Evolutionary conservation across 2,329 filamentous ascomycete genomes (phyloP).

Genomic region (Setomelanomma holmii): DNA sequence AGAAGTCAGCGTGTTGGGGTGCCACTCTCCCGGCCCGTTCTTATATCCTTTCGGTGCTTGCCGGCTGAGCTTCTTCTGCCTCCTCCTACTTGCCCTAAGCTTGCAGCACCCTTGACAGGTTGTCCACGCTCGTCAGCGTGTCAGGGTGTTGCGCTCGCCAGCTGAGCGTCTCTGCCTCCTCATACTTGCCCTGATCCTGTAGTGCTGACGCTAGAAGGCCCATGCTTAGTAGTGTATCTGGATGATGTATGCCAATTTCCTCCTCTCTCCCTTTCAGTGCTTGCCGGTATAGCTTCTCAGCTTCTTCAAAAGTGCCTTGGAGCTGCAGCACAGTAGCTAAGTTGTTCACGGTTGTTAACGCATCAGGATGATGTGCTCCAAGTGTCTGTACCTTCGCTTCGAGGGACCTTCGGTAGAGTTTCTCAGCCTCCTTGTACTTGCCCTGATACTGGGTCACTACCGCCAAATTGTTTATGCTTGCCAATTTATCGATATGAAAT

Average conservation of each 20-base stretch:
- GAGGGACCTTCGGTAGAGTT: background rate
- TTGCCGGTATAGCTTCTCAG: background rate
- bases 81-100: slow-evolving; percentile 2
- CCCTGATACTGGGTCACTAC: background rate
- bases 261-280: background rate
- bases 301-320: background rate
- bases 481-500: slow-evolving; percentile 7
- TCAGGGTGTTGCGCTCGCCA: slow-evolving; percentile 5
- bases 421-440: background rate
- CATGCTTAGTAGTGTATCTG: slow-evolving; percentile 2
- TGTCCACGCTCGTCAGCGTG: slow-evolving; percentile 4
- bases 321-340: background rate
- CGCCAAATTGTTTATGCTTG: slow-evolving; percentile 8
- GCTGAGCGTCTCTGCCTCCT: slow-evolving; percentile 7
- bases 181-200: too few relatives aligned
- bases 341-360: slow-evolving; percentile 2
- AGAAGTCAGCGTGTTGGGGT: slow-evolving; percentile 4
- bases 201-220: background rate
- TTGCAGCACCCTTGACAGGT: slow-evolving; percentile 2
- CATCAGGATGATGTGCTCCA: background rate
- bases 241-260: background rate
- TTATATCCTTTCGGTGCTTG: slow-evolving; percentile 5
- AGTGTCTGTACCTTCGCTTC: background rate
- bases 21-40: slow-evolving; percentile 1
- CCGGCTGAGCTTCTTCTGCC: slow-evolving; percentile 3